Percentiles rank a stretch among this genome's conserved stretches.
These are phyloP conservation scores for Pisolithus orientalis DNA, from an alignment of 768 basidiomycete species.

Conservation along the genomic window DNA sequence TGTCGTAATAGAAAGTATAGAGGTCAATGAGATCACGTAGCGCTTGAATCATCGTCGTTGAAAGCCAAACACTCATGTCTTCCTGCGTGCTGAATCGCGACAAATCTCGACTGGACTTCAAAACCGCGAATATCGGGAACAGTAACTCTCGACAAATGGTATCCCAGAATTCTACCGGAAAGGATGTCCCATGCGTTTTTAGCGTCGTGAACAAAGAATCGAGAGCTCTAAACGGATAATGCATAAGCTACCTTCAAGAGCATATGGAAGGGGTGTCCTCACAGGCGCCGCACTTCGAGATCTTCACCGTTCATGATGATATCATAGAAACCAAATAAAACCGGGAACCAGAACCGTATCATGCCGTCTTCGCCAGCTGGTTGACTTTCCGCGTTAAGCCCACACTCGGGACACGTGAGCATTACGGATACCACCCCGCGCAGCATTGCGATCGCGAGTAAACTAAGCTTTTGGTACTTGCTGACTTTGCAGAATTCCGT, in stretches of 20 bases:
- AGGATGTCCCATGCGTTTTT: conserved; percentile 81
- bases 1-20: conserved; percentile 93
- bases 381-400: conserved; percentile 27
- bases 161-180: conserved; percentile 94
- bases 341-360: conserved; percentile 97
- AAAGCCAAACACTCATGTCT: conserved; percentile 99
- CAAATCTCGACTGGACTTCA: conserved; percentile 88
- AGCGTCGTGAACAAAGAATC: conserved; percentile 93
- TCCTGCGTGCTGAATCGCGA: conserved; percentile 94
- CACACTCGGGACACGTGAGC: conserved; percentile 74
- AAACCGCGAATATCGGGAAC: conserved; percentile 96
- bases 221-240: conserved; percentile 59
- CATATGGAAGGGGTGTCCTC: conserved; percentile 28
- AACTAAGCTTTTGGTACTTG: conserved; percentile 97
- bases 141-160: conserved; percentile 93
- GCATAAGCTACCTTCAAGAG: conserved; percentile 1
- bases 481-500: conserved; percentile 99
- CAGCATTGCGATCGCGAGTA: conserved; percentile 95
- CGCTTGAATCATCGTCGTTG: conserved; percentile 98
- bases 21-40: conserved; percentile 92
- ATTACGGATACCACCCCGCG: conserved; percentile 89
- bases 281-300: conserved; percentile 94
- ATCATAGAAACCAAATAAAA: conserved; percentile 96
- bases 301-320: conserved; percentile 99
- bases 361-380: conserved; percentile 70